A percentile compares a stretch with the other conserved stretches of the same genome.
phyloP scores from a whole-genome alignment of 176 grass and related monocot genomes.

The Carex cristatella region DNA sequence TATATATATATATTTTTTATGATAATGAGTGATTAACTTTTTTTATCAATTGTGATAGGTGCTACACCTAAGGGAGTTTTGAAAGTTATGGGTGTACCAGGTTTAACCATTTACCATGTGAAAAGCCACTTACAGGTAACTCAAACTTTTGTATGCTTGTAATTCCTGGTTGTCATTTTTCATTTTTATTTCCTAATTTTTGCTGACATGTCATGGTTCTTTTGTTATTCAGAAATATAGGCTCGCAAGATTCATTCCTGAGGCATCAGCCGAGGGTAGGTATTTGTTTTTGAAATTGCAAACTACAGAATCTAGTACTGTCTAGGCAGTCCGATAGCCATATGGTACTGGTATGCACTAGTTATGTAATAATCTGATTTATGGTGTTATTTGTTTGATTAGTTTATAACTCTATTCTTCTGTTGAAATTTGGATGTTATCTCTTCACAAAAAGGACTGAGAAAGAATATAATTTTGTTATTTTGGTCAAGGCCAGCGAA shows the following conservation, averaged over 20 bases:
- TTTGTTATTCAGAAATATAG: constrained; percentile 76
- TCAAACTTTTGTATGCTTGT: constrained; percentile 13
- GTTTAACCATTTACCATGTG: constrained; percentile 94
- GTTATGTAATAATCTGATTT: neutral
- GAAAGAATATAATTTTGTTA: neutral
- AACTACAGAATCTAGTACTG: neutral
- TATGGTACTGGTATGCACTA: neutral
- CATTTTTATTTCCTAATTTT: neutral
- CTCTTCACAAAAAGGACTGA: neutral
- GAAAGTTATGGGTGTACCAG: constrained; percentile 71
- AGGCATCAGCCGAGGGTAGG: constrained; percentile 70
- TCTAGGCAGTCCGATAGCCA: neutral
- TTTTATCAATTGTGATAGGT: constrained; percentile 37
- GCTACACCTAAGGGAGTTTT: constrained; percentile 97
- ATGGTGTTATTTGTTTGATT: neutral
- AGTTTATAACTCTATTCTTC: neutral
- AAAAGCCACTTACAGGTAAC: constrained; percentile 99
- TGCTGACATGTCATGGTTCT: neutral
- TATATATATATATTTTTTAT: neutral
- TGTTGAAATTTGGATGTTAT: neutral
- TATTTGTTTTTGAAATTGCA: constrained; percentile 8
- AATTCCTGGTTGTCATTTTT: constrained; percentile 7
- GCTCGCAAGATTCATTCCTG: constrained; percentile 91
- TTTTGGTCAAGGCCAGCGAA: neutral
- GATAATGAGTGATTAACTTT: neutral